These are phyloP conservation scores for Phialocephala subalpina DNA, from an alignment of 2,329 filamentous ascomycete species.

Conservation along the genomic window DNA sequence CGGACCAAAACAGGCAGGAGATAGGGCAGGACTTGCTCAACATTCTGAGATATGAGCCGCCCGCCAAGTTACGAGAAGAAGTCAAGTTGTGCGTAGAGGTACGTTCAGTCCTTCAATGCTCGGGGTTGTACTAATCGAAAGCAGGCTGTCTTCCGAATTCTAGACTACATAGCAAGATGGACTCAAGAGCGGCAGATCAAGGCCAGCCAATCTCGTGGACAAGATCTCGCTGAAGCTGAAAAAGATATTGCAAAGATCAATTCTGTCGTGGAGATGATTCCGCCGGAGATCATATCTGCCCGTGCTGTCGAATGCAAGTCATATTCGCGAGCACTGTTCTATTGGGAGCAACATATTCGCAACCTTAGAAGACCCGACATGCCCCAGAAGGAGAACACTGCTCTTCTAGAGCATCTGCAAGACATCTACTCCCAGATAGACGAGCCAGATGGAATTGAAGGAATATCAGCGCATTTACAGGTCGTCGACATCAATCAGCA, in stretches of 20 bases:
- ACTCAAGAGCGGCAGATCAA: slow-evolving; percentile 68
- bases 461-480: slow-evolving; percentile 87
- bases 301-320: slow-evolving; percentile 94
- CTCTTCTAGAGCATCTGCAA: slow-evolving; percentile 80
- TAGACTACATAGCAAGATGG: slow-evolving; percentile 94
- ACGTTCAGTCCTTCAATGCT: slow-evolving; percentile 29
- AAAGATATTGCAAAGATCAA: slow-evolving; percentile 69
- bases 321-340: slow-evolving; percentile 89
- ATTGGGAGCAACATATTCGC: slow-evolving; percentile 91
- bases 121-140: slow-evolving; percentile 35
- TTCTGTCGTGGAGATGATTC: slow-evolving; percentile 72
- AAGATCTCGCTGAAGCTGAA: slow-evolving; percentile 52
- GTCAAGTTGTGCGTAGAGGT: slow-evolving; percentile 89
- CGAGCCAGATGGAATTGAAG: slow-evolving; percentile 95
- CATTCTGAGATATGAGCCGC: slow-evolving; percentile 69
- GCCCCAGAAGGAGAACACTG: slow-evolving; percentile 56
- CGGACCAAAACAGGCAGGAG: slow-evolving; percentile 66
- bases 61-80: slow-evolving; percentile 71
- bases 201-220: slow-evolving; percentile 26
- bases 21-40: slow-evolving; percentile 77
- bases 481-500: slow-evolving; percentile 93
- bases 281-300: slow-evolving; percentile 77
- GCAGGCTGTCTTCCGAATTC: slow-evolving; percentile 84
- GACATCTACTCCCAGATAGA: slow-evolving; percentile 98
- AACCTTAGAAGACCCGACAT: slow-evolving; percentile 46